Conservation (phyloP, 2,329 filamentous ascomycete genomes). For the Fusarium nanum region DNA sequence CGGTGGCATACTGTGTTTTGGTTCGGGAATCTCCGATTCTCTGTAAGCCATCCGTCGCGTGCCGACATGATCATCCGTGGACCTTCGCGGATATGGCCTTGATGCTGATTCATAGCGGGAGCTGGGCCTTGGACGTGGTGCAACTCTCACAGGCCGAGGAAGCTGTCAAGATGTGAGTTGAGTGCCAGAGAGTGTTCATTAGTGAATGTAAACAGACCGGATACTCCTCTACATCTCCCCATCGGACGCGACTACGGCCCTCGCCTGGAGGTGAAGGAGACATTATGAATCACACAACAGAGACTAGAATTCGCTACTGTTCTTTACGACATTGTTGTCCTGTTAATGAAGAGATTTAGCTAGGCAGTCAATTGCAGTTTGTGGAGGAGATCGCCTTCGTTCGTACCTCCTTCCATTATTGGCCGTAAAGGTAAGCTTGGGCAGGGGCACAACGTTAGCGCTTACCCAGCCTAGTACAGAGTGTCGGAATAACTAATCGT, state of each 20-base stretch:
- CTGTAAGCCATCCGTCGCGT: neutral
- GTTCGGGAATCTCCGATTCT: neutral
- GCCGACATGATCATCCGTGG: conserved; percentile 2
- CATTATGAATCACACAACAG: conserved; percentile 7
- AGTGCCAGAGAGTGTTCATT: neutral
- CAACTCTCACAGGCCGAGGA: conserved; percentile 10
- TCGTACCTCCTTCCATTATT: conserved; percentile 8
- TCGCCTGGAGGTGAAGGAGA: conserved; percentile 11
- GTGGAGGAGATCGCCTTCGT: neutral
- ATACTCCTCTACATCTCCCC: conserved; percentile 33
- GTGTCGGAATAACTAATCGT: too few relatives aligned
- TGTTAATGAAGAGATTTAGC: neutral
- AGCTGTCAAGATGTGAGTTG: conserved; percentile 23
- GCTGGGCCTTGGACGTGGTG: neutral
- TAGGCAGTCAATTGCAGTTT: neutral
- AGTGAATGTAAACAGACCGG: conserved; percentile 26
- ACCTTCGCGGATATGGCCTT: neutral
- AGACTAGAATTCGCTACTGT: neutral
- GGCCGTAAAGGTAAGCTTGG: neutral
- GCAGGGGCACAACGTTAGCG: conserved; percentile 12
- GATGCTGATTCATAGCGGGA: conserved; percentile 3
- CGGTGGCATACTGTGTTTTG: neutral
- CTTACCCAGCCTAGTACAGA: neutral
- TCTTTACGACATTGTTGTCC: neutral
- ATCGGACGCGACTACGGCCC: conserved; percentile 33